Base-by-base conservation (phyloP, 2,329 filamentous ascomycete species). In the Aspergillus neotritici region DNA sequence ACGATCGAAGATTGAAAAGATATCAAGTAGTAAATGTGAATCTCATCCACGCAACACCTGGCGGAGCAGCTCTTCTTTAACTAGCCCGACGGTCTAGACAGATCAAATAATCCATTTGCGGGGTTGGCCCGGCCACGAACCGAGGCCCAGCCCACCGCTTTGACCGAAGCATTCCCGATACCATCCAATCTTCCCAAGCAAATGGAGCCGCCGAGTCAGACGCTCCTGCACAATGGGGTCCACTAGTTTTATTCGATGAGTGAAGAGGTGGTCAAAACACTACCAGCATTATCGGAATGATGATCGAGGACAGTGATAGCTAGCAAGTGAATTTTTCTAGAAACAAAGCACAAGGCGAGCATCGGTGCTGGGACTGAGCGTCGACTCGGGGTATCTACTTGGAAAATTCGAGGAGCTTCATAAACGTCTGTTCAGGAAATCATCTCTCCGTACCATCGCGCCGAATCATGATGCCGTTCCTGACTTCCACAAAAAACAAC, bases 371-470 rank as follows among this genome's bases (percentile, higher is more conserved):
- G 60, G 61, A 69, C 60, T 67, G 63, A 71, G 69, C 69, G 58
- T 72, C 69, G 61, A 71, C 69, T 72, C 69, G 67, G 68, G 68
- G 68, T 71, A 70, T 71, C 67, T 70, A 66, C 61, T 65, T 66
- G 57, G 53, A 59, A 66, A 52, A 67, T 63, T 68, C 68, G 69
- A 72, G 68, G 68, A 71, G 69, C 69, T 71, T 65, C 62, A 57
- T 56, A 55, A 62, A 56, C 50, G 48, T 57, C 53, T 51, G 50
- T 52, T 43, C 41, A 56, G 52, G 49, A 58, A 63, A 58, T 61
- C 57, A 60, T 65, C 53, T 65, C 60, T 65, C 64, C 64, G 56
- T 63, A 54, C 21, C 21, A 25, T 62, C 60, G 54, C 64, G 64
- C 64, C 64, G 55, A 60, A 60, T 50, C 58, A 59, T 61, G 56